A percentile compares a stretch with the other conserved stretches of the same genome.
These are phyloP conservation scores for Didymella arachidicola DNA, from an alignment of 2,329 filamentous ascomycete genomes.

Conservation along the genomic window DNA sequence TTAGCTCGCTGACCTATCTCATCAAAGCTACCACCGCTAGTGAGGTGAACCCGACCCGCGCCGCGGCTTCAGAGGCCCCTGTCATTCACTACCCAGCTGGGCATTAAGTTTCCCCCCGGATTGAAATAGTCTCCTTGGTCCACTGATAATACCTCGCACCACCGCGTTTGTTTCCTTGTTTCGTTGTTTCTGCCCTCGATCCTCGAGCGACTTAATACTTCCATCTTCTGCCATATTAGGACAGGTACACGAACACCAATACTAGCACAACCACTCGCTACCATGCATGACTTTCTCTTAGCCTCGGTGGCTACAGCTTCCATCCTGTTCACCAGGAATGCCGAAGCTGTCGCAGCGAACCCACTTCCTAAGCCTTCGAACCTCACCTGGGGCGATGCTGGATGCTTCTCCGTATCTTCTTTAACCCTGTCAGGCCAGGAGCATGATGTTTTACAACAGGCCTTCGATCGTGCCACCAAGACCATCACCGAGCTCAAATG, in stretches of 20 bases:
- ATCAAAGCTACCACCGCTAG: conserved; percentile 20
- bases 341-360: conserved; percentile 60
- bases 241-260: background rate
- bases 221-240: background rate
- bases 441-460: conserved; percentile 51
- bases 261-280: conserved; percentile 1
- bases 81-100: conserved; percentile 31
- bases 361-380: conserved; percentile 62
- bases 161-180: conserved; percentile 17
- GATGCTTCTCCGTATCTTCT: conserved; percentile 55
- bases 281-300: conserved; percentile 44
- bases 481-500: conserved; percentile 61
- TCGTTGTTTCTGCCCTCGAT: conserved; percentile 14
- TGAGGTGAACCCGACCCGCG: conserved; percentile 28
- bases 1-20: conserved; percentile 39
- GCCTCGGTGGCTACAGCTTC: conserved; percentile 43
- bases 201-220: background rate
- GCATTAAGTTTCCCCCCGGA: conserved; percentile 17
- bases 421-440: conserved; percentile 52
- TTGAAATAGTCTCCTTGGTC: conserved; percentile 38
- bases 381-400: conserved; percentile 62
- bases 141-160: conserved; percentile 9
- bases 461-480: conserved; percentile 60
- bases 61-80: conserved; percentile 22
- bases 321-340: conserved; percentile 48